Evolutionary conservation across 768 basidiomycete genomes (phyloP), one percentile per base, ranked within the genome.

Genomic region (Boletus rubroflammeus): DNA sequence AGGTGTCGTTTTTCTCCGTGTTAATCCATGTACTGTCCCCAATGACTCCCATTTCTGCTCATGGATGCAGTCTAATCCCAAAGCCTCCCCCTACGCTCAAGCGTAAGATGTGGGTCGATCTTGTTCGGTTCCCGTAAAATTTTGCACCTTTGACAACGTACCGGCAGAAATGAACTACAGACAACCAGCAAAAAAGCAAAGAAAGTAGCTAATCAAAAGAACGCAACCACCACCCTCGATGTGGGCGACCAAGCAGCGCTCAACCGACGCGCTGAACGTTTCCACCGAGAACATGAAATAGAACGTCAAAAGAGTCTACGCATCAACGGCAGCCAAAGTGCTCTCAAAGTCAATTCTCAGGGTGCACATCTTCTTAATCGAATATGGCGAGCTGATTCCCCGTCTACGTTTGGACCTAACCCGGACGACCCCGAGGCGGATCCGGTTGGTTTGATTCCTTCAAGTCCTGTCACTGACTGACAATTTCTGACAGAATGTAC

Each of bases 201-300:
- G 74, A 81, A 83, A 58, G 66, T 75, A 26, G 66, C 73, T n/a
- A 73, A 78, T 63, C 75, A 75, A 48, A 72, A 76, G 29, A 61
- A 70, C 35, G 67, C 70, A 36, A 61, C 75, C 13, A 53, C 57
- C 36, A 56, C 74, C 43, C 71, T 79, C 43, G 83, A 88, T 67
- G 70, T 79, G 23, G 81, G 79, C 57, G 90, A 92, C 65, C 80
- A 83, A 62, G 82, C 79, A 51, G 82, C 87, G 25, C 77, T 91
- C 43, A 81, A 82, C 64, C 81, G 84, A 60, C 80, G 96, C 60
- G 94, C 93, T 31, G 82, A 86, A 66, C 85, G 97, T 51, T 98
- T 99, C 66, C 86, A 90, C 65, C 82, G 91, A 55, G 93, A 95
- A 73, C 90, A 92, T 65, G 88, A 92, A 55, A 75, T 93, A 52